These are phyloP conservation scores for Violaceomyces palustris DNA, from an alignment of 1,284 basidiomycete genomes.

Conservation along the genomic window DNA sequence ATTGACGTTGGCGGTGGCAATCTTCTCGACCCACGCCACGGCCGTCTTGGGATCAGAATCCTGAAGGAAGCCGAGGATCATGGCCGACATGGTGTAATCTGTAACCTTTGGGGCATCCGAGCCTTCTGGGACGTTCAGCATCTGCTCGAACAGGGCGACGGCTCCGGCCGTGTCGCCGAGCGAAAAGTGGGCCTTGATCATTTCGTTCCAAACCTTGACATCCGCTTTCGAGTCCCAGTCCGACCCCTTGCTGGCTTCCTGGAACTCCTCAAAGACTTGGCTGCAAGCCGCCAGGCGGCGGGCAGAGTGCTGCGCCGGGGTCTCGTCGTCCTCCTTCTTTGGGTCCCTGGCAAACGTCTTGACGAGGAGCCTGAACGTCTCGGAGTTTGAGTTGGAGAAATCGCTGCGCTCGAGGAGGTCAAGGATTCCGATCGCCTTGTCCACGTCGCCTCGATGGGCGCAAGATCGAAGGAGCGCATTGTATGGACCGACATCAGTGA, in stretches of 20 bases:
- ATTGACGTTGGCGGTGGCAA: too few relatives aligned
- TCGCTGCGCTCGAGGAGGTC: conserved; percentile 61
- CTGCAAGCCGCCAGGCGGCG: conserved; percentile 63
- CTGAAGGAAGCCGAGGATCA: conserved; percentile 57
- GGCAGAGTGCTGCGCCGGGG: conserved; percentile 56
- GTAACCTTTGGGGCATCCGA: conserved; percentile 43
- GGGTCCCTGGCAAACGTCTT: conserved; percentile 43
- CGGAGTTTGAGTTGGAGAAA: conserved; percentile 55
- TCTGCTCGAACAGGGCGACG: conserved; percentile 66
- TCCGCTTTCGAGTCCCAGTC: conserved; percentile 23
- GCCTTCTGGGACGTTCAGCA: conserved; percentile 62
- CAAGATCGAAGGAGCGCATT: conserved; percentile 64
- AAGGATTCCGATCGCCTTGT: conserved; percentile 67
- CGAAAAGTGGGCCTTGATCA: conserved; percentile 71
- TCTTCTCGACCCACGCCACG: conserved; percentile 32
- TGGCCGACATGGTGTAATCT: conserved; percentile 63
- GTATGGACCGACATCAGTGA: conserved; percentile 56
- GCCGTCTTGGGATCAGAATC: conserved; percentile 25
- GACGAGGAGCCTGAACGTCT: conserved; percentile 63
- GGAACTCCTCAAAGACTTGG: conserved; percentile 66
- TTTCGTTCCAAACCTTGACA: conserved; percentile 65
- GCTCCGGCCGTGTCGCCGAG: conserved; percentile 64
- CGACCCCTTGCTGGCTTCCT: conserved; percentile 53
- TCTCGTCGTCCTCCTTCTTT: conserved; percentile 46
- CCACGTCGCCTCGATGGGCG: conserved; percentile 61